phyloP scores from a whole-genome alignment of 768 basidiomycete genomes.

The Rhizopogon rudus region DNA sequence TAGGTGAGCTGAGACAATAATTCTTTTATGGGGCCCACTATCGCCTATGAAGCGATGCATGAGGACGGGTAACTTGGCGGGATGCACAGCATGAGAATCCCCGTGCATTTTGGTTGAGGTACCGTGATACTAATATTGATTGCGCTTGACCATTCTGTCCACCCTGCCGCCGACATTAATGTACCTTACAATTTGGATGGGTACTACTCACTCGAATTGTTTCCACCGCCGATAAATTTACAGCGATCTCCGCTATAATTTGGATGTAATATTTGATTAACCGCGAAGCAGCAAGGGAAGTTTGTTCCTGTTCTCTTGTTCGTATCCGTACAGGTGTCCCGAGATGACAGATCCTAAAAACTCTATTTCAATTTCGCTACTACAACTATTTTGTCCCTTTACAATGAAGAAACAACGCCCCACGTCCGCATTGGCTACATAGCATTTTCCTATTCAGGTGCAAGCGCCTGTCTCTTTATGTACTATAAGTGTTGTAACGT shows the following conservation, averaged over 20 bases:
- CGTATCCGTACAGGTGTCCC: slow-evolving; percentile 2
- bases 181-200: not conserved
- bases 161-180: not conserved
- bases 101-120: not conserved
- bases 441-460: slow-evolving; percentile 21
- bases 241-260: not conserved
- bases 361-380: slow-evolving; percentile 19
- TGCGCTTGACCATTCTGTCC: not conserved
- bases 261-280: not conserved
- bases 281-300: not conserved
- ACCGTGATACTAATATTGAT: not conserved
- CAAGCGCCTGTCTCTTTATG: slow-evolving; percentile 22
- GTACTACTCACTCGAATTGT: not conserved
- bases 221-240: not conserved
- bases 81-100: not conserved
- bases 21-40: too few species aligned
- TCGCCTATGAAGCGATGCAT: not conserved
- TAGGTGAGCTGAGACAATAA: too few species aligned
- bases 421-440: slow-evolving; percentile 1
- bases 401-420: slow-evolving; percentile 19
- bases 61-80: not conserved
- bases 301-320: not conserved
- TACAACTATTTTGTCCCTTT: slow-evolving; percentile 7
- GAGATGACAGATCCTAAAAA: slow-evolving; percentile 20
- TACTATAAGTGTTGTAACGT: slow-evolving; percentile 19